Base-by-base conservation (phyloP, 768 basidiomycete species). In the Paxillus rubicundulus region DNA sequence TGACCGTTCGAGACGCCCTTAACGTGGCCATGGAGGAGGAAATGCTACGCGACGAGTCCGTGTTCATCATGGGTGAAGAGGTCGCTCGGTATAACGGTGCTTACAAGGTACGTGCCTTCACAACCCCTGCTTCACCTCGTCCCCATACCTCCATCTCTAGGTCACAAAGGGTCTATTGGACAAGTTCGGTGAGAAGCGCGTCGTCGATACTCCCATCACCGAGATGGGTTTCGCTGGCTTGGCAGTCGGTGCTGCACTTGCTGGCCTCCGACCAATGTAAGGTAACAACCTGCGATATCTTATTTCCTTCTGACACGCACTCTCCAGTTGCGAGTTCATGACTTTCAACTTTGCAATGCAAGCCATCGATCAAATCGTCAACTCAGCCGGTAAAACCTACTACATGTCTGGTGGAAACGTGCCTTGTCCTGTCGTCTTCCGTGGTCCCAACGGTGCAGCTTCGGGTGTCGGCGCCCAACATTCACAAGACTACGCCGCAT, bases 271-370 rank as follows among this genome's bases (percentile, higher is more conserved):
- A 61, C 97, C 97, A 55, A 80, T 99, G 90, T 90, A 69, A 53
- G 84, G 62, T 17, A 33, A 49, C 49, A 13, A 28, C 44, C 20
- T 40, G 30, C 44, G 51, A 8, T 39, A 2, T 46, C 20, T 41
- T 43, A 18, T 43, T 28, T 14, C 30, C 56, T 30, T 51, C 44
- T 59, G 40, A 63, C 24, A 24, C 41, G 49, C 54, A 58, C 21
- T 28, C 36, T 37, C 27, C 54, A 93, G 91, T 65, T 98, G 95
- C 81, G 96, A 98, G 78, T 99, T 98, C 79, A 98, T 98, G 96
- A 98, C 96, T 14, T 98, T 96, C 81, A 98, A 99, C 81, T 98
- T 99, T 70, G 96, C 96, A 59, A 99, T 98, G 96, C 93, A 95
- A 75, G 95, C 97, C 53, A 98, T 99, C 70, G 97, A 99, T 76